These are phyloP conservation scores for Aspergillus sparsus DNA, from an alignment of 495 filamentous ascomycete species.

Conservation along the genomic window DNA sequence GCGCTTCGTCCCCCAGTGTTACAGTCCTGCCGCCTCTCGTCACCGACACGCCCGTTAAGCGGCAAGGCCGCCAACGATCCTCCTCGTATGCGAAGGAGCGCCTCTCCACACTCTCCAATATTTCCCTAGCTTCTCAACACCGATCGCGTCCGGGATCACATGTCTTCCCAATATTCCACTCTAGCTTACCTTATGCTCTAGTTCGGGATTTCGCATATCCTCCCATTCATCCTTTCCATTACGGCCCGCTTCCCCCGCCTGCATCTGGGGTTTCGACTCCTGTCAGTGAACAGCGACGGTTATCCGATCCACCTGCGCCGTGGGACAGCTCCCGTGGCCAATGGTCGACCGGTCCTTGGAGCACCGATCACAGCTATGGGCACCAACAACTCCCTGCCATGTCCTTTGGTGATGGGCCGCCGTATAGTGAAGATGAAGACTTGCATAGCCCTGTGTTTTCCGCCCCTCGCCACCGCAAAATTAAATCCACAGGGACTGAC, in stretches of 20 bases:
- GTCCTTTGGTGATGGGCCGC: conserved; percentile 86
- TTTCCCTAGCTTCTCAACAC: conserved; percentile 55
- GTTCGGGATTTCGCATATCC: conserved; percentile 98
- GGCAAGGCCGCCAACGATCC: conserved; percentile 59
- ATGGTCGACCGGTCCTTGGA: conserved; percentile 55
- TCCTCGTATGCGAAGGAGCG: conserved; percentile 74
- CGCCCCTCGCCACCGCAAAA: conserved; percentile 76
- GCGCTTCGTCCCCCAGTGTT: conserved; percentile 34
- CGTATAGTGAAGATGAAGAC: conserved; percentile 97
- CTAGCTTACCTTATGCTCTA: conserved; percentile 81
- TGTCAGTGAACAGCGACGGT: conserved; percentile 72
- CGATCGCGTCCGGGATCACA: conserved; percentile 73
- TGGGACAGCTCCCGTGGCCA: conserved; percentile 55
- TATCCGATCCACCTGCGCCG: conserved; percentile 75
- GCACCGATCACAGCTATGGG: conserved; percentile 44
- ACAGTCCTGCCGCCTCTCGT: conserved; percentile 47
- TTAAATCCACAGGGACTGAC: conserved; percentile 64
- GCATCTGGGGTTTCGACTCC: conserved; percentile 83
- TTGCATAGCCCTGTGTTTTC: conserved; percentile 85
- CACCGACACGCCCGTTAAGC: conserved; percentile 40
- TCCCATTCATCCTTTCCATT: conserved; percentile 79
- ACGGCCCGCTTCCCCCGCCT: conserved; percentile 79
- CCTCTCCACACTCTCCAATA: conserved; percentile 66
- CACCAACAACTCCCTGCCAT: conserved; percentile 75
- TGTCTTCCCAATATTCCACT: conserved; percentile 80